Conservation (phyloP, 2,329 filamentous ascomycete species). For the Chaetomiaceae sp. region DNA sequence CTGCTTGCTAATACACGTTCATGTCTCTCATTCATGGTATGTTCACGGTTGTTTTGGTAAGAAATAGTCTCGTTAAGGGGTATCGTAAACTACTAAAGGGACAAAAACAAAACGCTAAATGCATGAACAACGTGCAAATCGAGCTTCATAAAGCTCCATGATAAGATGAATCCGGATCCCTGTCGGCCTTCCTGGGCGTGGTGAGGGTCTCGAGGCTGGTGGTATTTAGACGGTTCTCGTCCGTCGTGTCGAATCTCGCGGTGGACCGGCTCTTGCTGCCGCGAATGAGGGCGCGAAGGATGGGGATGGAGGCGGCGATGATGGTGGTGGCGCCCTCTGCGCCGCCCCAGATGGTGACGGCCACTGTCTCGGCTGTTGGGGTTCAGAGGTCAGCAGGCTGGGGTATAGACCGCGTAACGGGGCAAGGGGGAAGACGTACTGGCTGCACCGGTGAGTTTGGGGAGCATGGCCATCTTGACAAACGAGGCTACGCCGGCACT, state of each 20-base stretch:
- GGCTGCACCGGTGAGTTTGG: conserved; percentile 9
- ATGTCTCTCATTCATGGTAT: too few species aligned
- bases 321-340: conserved; percentile 31
- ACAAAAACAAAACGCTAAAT: neutral
- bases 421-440: neutral
- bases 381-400: neutral
- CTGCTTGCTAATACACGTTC: too few species aligned
- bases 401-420: too few species aligned
- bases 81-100: too few species aligned
- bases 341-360: conserved; percentile 22
- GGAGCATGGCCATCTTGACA: conserved; percentile 19
- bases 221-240: conserved; percentile 3
- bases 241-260: neutral
- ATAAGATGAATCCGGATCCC: neutral
- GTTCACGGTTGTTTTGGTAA: too few species aligned
- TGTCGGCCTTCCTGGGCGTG: neutral
- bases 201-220: neutral
- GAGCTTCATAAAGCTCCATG: neutral
- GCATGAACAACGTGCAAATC: neutral
- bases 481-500: conserved; percentile 14
- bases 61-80: too few species aligned
- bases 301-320: conserved; percentile 31
- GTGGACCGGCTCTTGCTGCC: neutral
- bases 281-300: conserved; percentile 23
- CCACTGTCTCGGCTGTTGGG: conserved; percentile 9